These are phyloP conservation scores for Eucalyptus curtisii DNA, from an alignment of 345 rosid genomes.

Conservation along the genomic window DNA sequence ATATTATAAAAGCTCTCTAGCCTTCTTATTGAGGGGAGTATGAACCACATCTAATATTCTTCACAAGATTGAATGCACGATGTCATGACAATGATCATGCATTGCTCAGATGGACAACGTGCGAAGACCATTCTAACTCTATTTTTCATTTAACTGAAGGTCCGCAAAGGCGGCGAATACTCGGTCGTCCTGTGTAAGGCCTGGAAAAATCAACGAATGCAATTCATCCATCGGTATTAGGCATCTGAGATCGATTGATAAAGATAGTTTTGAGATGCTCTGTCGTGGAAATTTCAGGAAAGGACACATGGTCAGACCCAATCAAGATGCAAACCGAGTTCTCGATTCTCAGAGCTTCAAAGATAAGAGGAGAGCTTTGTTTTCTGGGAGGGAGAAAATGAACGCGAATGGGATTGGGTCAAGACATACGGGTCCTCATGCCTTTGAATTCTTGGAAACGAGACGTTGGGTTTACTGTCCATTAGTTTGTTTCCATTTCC, in stretches of 20 bases:
- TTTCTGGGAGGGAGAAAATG: neutral
- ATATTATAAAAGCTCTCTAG: no score
- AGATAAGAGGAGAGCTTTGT: neutral
- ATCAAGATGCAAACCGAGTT: neutral
- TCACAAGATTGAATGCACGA: no score
- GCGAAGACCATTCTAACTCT: neutral
- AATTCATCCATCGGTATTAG: neutral
- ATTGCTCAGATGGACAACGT: neutral
- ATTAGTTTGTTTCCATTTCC: neutral
- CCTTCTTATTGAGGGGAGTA: no score
- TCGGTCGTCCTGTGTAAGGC: neutral
- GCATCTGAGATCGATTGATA: neutral
- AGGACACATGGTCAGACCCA: neutral
- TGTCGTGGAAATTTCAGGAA: neutral
- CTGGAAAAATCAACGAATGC: neutral
- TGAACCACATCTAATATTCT: no score
- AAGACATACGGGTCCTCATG: neutral
- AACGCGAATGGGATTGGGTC: neutral
- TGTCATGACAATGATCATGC: neutral
- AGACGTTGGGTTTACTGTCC: neutral
- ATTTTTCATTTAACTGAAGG: neutral
- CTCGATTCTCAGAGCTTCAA: neutral
- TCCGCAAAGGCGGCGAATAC: neutral
- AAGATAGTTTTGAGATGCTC: neutral
- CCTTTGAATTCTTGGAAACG: neutral